These are phyloP conservation scores for Monilinia fructicola DNA, from an alignment of 2,329 filamentous ascomycete species.

Conservation along the genomic window DNA sequence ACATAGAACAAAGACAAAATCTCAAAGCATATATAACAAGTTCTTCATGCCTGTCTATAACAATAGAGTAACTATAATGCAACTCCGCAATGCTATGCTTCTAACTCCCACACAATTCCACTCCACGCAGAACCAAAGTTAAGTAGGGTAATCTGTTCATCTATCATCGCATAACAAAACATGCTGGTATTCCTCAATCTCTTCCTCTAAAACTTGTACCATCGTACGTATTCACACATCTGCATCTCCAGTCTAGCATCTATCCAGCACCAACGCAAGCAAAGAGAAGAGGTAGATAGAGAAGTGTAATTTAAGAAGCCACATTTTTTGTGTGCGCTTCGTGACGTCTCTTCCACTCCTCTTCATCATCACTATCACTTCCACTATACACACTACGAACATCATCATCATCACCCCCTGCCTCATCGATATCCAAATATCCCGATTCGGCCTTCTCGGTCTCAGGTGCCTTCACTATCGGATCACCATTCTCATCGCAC, in stretches of 20 bases:
- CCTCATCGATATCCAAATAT: slow-evolving; percentile 25
- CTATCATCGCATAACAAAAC: neutral
- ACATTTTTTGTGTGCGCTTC: slow-evolving; percentile 42
- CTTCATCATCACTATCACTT: slow-evolving; percentile 58
- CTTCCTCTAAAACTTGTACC: neutral
- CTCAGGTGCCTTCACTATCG: neutral
- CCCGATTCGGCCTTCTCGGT: neutral
- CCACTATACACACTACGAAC: slow-evolving; percentile 59
- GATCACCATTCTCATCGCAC: slow-evolving; percentile 1
- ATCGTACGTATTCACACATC: neutral
- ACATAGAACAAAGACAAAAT: neutral
- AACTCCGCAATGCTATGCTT: neutral
- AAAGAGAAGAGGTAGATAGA: neutral
- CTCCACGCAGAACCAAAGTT: neutral
- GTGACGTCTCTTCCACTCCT: slow-evolving; percentile 61
- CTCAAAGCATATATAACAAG: neutral
- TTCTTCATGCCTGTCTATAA: neutral
- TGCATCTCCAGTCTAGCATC: neutral
- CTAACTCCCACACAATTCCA: neutral
- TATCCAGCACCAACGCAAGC: neutral
- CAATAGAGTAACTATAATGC: neutral
- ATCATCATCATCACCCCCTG: slow-evolving; percentile 41
- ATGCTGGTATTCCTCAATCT: neutral
- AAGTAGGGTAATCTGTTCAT: neutral
- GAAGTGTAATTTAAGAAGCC: neutral